A percentile compares a stretch with the other conserved stretches of the same genome.
These are phyloP conservation scores for Leccinum longicurvipes DNA, from an alignment of 768 basidiomycete genomes.

Conservation along the genomic window DNA sequence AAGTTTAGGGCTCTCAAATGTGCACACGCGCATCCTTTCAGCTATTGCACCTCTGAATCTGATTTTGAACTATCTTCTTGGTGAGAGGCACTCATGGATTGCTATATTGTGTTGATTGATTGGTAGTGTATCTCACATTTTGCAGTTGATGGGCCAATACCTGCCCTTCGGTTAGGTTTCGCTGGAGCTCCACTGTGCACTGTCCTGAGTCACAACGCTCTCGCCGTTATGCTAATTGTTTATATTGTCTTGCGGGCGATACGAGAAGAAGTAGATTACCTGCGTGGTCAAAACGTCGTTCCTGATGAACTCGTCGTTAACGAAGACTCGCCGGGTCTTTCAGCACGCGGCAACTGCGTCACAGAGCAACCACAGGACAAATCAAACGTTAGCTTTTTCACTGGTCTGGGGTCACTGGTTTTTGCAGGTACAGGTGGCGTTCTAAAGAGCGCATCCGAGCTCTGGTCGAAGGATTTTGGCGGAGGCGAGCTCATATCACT, in stretches of 20 bases:
- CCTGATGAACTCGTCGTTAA: slow-evolving; percentile 8
- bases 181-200: slow-evolving; percentile 27
- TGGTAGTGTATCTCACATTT: not conserved
- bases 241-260: slow-evolving; percentile 23
- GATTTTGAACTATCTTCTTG: slow-evolving; percentile 25
- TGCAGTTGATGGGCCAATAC: slow-evolving; percentile 25
- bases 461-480: slow-evolving; percentile 30
- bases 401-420: slow-evolving; percentile 15
- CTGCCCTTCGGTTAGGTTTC: slow-evolving; percentile 25
- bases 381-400: slow-evolving; percentile 6
- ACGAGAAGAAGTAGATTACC: slow-evolving; percentile 14
- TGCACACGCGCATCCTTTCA: slow-evolving; percentile 23
- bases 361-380: not conserved
- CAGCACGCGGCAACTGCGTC: not conserved
- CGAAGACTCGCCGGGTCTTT: not conserved
- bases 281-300: slow-evolving; percentile 7
- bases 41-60: slow-evolving; percentile 22
- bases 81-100: slow-evolving; percentile 3
- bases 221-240: slow-evolving; percentile 17
- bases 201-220: slow-evolving; percentile 25
- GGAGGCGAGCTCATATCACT: slow-evolving; percentile 14
- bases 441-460: slow-evolving; percentile 24
- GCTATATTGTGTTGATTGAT: not conserved
- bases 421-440: slow-evolving; percentile 19
- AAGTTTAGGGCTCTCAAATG: slow-evolving; percentile 19